phyloP scores from a whole-genome alignment of 106 monocot species.

The Platanthera zijinensis region DNA sequence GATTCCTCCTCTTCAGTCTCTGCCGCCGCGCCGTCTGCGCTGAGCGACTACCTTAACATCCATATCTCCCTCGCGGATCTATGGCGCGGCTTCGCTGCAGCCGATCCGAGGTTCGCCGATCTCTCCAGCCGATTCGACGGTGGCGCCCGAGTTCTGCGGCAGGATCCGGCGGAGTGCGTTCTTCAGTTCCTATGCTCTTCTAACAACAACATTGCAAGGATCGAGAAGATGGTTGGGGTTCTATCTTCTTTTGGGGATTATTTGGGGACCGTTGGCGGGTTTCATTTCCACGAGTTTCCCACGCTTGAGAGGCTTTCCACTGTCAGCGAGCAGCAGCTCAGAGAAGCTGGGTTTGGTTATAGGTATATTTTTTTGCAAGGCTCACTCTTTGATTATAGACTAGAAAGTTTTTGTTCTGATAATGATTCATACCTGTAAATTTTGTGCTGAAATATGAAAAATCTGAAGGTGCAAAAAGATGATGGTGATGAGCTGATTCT shows the following conservation, averaged over 20 bases:
- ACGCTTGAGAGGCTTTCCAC: slow-evolving; percentile 42
- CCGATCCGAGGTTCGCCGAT: slow-evolving; percentile 66
- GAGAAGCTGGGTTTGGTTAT: slow-evolving; percentile 88
- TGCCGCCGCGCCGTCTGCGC: slow-evolving; percentile 23
- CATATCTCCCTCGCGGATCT: slow-evolving; percentile 46
- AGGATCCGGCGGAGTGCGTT: slow-evolving; percentile 92
- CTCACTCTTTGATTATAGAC: slow-evolving; percentile 4
- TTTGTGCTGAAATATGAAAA: too few species aligned
- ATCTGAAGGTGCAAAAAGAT: background rate
- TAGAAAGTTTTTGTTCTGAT: background rate
- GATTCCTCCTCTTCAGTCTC: background rate
- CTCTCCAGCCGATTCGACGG: slow-evolving; percentile 41
- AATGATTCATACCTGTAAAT: background rate
- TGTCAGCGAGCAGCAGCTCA: slow-evolving; percentile 68
- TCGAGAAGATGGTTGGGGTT: slow-evolving; percentile 86
- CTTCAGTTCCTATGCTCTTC: slow-evolving; percentile 96
- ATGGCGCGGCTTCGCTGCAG: slow-evolving; percentile 53
- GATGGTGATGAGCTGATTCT: background rate
- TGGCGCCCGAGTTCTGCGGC: slow-evolving; percentile 83
- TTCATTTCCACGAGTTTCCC: slow-evolving; percentile 73
- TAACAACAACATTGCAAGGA: slow-evolving; percentile 85
- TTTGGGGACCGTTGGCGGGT: slow-evolving; percentile 59
- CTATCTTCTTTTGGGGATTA: slow-evolving; percentile 51
- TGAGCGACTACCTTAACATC: slow-evolving; percentile 75
- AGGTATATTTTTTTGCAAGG: slow-evolving; percentile 32